These are phyloP conservation scores for Metarhizium robertsii DNA, from an alignment of 2,329 filamentous ascomycete species.

Conservation along the genomic window DNA sequence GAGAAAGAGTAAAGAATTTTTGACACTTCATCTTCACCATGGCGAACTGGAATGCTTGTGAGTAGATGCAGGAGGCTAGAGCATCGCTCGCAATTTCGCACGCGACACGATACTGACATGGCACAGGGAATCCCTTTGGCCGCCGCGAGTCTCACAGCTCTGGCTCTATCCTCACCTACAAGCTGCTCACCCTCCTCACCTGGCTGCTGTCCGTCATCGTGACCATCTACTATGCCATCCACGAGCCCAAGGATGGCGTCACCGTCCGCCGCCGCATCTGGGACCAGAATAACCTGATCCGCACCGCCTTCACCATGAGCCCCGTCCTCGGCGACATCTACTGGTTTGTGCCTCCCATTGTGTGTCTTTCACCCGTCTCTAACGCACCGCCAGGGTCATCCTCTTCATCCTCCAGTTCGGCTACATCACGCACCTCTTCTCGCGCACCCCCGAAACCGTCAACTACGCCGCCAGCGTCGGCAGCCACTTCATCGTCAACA, in stretches of 20 bases:
- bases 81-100: no score
- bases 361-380: not conserved
- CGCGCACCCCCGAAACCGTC: conserved; percentile 50
- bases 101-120: not conserved
- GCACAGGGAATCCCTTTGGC: conserved; percentile 65
- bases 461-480: conserved; percentile 68
- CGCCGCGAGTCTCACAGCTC: conserved; percentile 57
- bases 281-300: conserved; percentile 58
- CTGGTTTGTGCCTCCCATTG: conserved; percentile 46
- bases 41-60: conserved; percentile 10
- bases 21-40: conserved; percentile 1
- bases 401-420: conserved; percentile 67
- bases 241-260: conserved; percentile 53
- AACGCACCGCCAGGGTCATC: conserved; percentile 44
- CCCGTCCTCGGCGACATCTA: conserved; percentile 57
- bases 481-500: conserved; percentile 77
- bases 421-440: conserved; percentile 72
- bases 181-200: conserved; percentile 61
- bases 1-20: no score
- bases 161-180: conserved; percentile 60
- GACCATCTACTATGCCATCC: conserved; percentile 64
- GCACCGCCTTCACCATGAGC: conserved; percentile 70
- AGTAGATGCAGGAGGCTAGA: not conserved
- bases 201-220: conserved; percentile 67
- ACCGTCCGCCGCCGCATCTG: conserved; percentile 57